Evolutionary conservation across 169 alveolate species (phyloP), one percentile per base, ranked within the genome.

Genomic region (Cryptosporidium xiaoi): DNA sequence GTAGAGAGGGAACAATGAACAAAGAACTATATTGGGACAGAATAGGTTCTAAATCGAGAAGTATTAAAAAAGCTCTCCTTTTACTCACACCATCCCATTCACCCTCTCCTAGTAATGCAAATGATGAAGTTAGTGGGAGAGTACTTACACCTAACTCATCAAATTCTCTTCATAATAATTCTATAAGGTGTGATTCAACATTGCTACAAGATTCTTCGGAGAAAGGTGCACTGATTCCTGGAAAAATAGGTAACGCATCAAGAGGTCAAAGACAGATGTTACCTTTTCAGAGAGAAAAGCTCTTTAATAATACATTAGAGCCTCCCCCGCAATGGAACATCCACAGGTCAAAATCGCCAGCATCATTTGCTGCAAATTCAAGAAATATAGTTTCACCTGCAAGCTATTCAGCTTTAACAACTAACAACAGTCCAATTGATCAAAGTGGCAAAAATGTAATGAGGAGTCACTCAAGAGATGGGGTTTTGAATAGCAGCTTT

Each of bases 21-120:
- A 40, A 62, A 4, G 87, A 77, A 18, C n/a, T 44, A 2, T 56
- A 56, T 34, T 77, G 87, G 87, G 87, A 77, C 13, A 77, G 87
- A 62, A 77, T 77, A 40, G 87, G 87, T 6, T 77, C 87, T 8
- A 77, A 77, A 60, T 77, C 87, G 20, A 55, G 87, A 40, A 77
- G 87, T 34, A 77, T 77, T 8, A 77, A 77, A 44, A 77, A 62
- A 33, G 56, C 87, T 33, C 51, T 77, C 6, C 64, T 77, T 1
- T 27, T 77, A 56, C 71, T 77, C 4, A 77, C 87, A 5, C 87
- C 87, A 29, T 58, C 77, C 13, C 87, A 77, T 5, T 77, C 87
- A 40, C 87, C 87, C 3, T 60, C 69, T 10, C 87, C 87, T 3
- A 77, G 87, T 36, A 8, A 0, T 6, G 4, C 58, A 66, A 33